Conservation (phyloP, 2,329 filamentous ascomycete species). For the Fusarium continuum region DNA sequence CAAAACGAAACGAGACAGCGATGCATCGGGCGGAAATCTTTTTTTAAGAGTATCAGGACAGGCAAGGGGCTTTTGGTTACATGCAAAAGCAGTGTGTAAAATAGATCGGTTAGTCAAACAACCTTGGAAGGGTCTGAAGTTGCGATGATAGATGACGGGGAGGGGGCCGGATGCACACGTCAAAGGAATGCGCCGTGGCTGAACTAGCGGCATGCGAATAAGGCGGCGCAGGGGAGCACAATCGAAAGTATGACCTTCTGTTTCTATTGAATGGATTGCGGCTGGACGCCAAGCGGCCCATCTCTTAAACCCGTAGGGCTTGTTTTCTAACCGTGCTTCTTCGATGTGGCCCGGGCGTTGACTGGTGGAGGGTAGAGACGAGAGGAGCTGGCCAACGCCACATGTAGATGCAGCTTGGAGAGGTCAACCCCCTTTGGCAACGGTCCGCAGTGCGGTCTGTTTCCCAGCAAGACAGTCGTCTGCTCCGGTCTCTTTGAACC, state of each 20-base stretch:
- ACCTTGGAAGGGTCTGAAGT: constrained; percentile 6
- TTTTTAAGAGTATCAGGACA: constrained; percentile 2
- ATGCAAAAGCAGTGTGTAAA: neutral
- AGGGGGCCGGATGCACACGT: constrained; percentile 14
- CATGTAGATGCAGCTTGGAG: constrained; percentile 41
- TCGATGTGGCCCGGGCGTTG: constrained; percentile 31
- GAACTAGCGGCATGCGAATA: constrained; percentile 38
- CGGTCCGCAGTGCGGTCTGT: constrained; percentile 37
- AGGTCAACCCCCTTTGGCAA: constrained; percentile 30
- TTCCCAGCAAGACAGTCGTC: constrained; percentile 28
- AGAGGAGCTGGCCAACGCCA: constrained; percentile 38
- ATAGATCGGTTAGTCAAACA: neutral
- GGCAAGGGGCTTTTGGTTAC: neutral
- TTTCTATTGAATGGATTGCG: constrained; percentile 35
- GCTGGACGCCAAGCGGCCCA: constrained; percentile 34
- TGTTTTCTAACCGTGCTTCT: constrained; percentile 28
- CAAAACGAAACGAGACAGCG: neutral
- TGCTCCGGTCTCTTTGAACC: constrained; percentile 28
- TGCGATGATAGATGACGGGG: constrained; percentile 16
- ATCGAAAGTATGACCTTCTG: constrained; percentile 33
- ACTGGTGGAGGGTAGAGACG: constrained; percentile 8
- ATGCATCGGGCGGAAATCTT: neutral
- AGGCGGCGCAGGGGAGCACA: constrained; percentile 29
- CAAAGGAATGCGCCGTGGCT: constrained; percentile 44
- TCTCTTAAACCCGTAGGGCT: constrained; percentile 25